Evolutionary conservation across 2,329 filamentous ascomycete species (phyloP), one percentile per base, ranked within the genome.

Genomic region (Alternaria brassicae): DNA sequence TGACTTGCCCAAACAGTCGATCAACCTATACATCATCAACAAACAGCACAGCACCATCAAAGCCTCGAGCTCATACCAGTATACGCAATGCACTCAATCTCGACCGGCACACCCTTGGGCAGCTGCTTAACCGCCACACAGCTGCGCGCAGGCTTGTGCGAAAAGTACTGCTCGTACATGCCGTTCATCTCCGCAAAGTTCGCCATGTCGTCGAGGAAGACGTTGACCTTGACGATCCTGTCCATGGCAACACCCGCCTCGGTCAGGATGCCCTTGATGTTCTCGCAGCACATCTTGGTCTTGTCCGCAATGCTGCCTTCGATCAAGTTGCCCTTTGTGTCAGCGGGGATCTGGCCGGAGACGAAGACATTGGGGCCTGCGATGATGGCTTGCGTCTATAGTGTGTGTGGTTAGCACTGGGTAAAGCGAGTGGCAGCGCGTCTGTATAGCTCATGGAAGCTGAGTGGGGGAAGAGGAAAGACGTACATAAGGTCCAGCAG

Each of bases 141-240:
- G 81, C 89, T 93, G 69, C 92, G 86, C n/a, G 91, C 90, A 19
- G 92, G 92, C 85, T 92, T 93, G 81, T 92, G 89, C 60, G 84
- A 70, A 80, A 91, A 93, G 84, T 89, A 92, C 80, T 92, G 89
- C 78, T 89, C 89, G 78, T 95, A 96, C 74, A 91, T 90, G 67
- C 84, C 84, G 81, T 97, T 96, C 91, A 96, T 92, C 77, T 88
- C 88, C 49, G 86, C 88, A 76, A 98, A 98, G 81, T 95, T 85
- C 64, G 85, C 86, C 94, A 98, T 98, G 80, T 96, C 91, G 50
- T 90, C 89, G 62, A 98, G 82, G 85, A 97, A 98, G 75, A 97
- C 90, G 52, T 79, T 83, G 69, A 79, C 77, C 86, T 97, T 97
- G 81, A 97, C 91, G 45, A 97, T 89, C 79, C 89, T 91, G 65